Percentiles rank a stretch among this genome's conserved stretches.
Evolutionary conservation across 2,329 filamentous ascomycete species (phyloP).

Genomic region (Diplodia sapinea): DNA sequence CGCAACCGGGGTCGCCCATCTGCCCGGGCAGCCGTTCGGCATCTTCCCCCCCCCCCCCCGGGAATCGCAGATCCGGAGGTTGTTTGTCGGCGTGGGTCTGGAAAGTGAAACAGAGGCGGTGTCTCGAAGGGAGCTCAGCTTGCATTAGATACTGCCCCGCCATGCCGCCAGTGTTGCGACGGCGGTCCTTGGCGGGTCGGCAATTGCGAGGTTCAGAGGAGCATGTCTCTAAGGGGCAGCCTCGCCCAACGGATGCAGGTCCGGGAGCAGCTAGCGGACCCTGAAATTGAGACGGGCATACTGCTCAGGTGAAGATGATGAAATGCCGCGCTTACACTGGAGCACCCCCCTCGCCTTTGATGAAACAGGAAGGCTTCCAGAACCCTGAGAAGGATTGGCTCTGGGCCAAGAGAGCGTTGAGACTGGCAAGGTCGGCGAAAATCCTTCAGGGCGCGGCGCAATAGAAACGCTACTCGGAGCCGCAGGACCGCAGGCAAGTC

Average conservation of each 20-base stretch:
- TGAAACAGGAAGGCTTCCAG: conserved; percentile 16
- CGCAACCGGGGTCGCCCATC: too few species aligned
- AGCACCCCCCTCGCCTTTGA: conserved; percentile 4
- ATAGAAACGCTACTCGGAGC: neutral
- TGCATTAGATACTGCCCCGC: conserved; percentile 9
- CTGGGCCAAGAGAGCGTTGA: neutral
- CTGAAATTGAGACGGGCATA: neutral
- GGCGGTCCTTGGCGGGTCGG: neutral
- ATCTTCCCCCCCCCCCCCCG: too few species aligned
- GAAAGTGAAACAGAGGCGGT: conserved; percentile 5
- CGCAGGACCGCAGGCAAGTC: neutral
- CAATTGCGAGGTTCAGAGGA: neutral
- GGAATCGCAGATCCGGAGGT: conserved; percentile 24
- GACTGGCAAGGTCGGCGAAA: conserved; percentile 4
- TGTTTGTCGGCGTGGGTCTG: conserved; percentile 8
- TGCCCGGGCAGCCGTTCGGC: too few species aligned
- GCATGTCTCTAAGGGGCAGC: neutral
- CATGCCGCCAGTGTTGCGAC: neutral
- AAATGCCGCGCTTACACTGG: neutral
- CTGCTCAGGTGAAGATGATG: conserved; percentile 19
- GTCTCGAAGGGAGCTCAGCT: neutral
- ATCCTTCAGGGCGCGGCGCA: conserved; percentile 12
- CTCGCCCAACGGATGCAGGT: conserved; percentile 12
- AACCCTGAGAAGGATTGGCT: conserved; percentile 10
- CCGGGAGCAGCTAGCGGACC: neutral